Base-by-base conservation (phyloP, 2,329 filamentous ascomycete genomes). In the Drechslerella stenobrocha region DNA sequence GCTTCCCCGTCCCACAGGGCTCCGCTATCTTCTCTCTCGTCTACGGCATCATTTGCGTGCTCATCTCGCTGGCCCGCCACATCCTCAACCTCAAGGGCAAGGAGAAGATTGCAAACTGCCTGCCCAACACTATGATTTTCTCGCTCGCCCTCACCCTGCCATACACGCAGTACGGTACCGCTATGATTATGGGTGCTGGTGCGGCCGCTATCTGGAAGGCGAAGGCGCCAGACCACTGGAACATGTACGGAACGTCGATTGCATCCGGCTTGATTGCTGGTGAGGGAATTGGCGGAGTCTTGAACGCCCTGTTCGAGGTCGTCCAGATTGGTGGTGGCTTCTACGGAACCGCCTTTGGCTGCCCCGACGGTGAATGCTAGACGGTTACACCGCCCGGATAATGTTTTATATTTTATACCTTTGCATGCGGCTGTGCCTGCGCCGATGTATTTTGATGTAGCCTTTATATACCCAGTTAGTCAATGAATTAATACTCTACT, bases 21-120 rank as follows among this genome's bases (percentile, higher is more conserved):
- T 69, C 64, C 26, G 64, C 64, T 20, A 69, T 69, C 52, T 69
- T 69, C 52, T 69, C 64, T 8, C 52, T 69, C 34, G 56, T 61
- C 40, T 69, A 48, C 42, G 64, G 64, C 22, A 63, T 61, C 52
- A 61, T 69, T 57, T 69, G 64, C 32, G 57, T 76, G 28, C 80
- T 83, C 76, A 80, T 83, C 32, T 48, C 84, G 28, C 70, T 84
- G 71, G 78, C 82, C 46, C 81, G 84, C 75, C 82, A 81, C 74
- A 80, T 79, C 69, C 80, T 83, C 70, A n/a, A 82, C 63, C 47
- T 51, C 5, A 67, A 67, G 55, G 55, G 55, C 18, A 67, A 67
- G 55, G 55, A 55, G 2, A 60, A 60, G 24, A 67, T 67, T 37
- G 82, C 52, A 73, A 76, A 34, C 79, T 69, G 57, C 80, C 65